Evolutionary conservation across 768 basidiomycete species (phyloP), one percentile per base, ranked within the genome.

Genomic region (Suillus subluteus): DNA sequence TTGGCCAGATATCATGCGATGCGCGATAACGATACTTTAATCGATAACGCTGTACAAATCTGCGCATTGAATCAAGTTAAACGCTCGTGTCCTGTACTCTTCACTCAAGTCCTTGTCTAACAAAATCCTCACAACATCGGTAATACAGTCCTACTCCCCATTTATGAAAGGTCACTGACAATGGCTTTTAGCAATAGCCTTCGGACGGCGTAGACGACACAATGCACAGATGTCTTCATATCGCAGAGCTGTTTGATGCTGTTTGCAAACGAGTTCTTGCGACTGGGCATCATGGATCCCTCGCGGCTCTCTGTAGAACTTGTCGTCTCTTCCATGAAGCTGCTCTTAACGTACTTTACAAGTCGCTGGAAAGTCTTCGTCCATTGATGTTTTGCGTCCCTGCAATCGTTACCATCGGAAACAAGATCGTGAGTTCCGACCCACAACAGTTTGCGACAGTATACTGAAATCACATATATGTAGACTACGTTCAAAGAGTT

Each of bases 201-300:
- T 58, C 13, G 37, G 21, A 43, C 62, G 9, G n/a, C 44, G 9
- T 4, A 21, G 26, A 26, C 2, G 21, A 46, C 43, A 0, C 21
- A n/a, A 63, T 63, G 62, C 62, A 63, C 23, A 35, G 58, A n/a
- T 63, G 62, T 18, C 37, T 63, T 23, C 50, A 21, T 26, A 35
- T 63, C 37, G n/a, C 62, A 35, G 62, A 63, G 18, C 32, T 63
- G 1, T 46, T 63, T 13, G 43, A 46, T 58, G 26, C 26, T 18
- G 21, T 63, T 48, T 63, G 43, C 30, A 23, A 26, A 30, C 21
- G 26, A 9, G 50, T 23, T 63, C 37, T 63, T 18, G 62, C 15
- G 21, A 58, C 13, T 30, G 58, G 54, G 30, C 54, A 58, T 35
- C 35, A 13, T 30, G 55, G 48, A 38, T 26, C 63, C 48, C 50